Evolutionary conservation across 1,284 basidiomycete genomes (phyloP).

Genomic region (Schizopora paradoxa): DNA sequence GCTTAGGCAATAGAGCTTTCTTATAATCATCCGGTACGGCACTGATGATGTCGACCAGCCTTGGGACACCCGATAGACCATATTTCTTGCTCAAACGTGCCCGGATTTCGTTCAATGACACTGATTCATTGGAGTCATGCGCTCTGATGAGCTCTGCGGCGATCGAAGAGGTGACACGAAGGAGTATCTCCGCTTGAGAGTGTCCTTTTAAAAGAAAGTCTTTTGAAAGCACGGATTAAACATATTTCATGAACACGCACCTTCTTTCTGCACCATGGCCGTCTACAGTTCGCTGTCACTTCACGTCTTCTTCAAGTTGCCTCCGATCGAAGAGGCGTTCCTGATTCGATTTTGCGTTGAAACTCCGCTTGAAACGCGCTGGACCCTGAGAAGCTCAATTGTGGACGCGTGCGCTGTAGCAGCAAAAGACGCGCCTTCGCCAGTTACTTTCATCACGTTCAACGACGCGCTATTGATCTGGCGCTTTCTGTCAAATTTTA

Average conservation of each 20-base stretch:
- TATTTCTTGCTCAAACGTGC: conserved; percentile 88
- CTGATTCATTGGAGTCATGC: conserved; percentile 69
- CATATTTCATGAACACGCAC: too few relatives aligned
- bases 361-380: too few relatives aligned
- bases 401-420: too few relatives aligned
- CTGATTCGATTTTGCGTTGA: too few relatives aligned
- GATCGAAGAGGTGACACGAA: conserved; percentile 92
- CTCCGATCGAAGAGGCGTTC: too few relatives aligned
- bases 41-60: conserved; percentile 96
- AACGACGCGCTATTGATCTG: conserved; percentile 15
- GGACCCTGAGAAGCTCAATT: too few relatives aligned
- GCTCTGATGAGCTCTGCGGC: conserved; percentile 91
- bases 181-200: conserved; percentile 85
- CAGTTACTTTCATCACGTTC: neutral
- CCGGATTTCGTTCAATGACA: conserved; percentile 87
- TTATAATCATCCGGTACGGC: conserved; percentile 98
- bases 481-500: too few relatives aligned
- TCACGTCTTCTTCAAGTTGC: too few relatives aligned
- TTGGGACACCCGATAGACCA: conserved; percentile 80
- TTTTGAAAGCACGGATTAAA: too few relatives aligned
- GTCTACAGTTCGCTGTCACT: too few relatives aligned
- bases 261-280: too few relatives aligned
- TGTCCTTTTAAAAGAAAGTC: conserved; percentile 42
- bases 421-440: too few relatives aligned
- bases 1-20: conserved; percentile 83